Base-by-base conservation (phyloP, 139 green algal genomes). In the Diplosphaera chodatii region DNA sequence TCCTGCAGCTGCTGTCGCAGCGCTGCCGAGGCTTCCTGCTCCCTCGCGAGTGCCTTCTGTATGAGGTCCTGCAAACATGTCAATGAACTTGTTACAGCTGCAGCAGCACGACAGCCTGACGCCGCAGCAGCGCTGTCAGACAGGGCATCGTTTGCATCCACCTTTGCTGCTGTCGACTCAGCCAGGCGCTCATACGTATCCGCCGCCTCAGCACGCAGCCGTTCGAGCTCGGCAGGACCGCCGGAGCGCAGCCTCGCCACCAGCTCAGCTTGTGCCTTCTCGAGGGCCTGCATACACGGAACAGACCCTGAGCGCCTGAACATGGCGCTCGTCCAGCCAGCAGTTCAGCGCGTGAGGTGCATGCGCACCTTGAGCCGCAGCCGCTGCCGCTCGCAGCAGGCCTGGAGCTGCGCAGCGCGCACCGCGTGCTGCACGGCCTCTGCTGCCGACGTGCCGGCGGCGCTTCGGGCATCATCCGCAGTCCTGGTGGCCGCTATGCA, bases 191-290 rank as follows among this genome's bases (percentile, higher is more conserved):
- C 74, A 0, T 70, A 59, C 62, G 80, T 63, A 8, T 63, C 40
- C 6, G 62, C 71, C 31, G 77, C 68, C 70, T 80, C 70, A 22
- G 40, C 63, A 1, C 74, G 70, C 70, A 83, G 69, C 13, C 67
- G 69, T 6, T 77, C 70, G 29, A 76, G 65, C 74, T 83, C 73
- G 64, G 78, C 37, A 21, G 78, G 78, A 55, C 78, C 68, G 32
- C 73, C 66, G 55, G 64, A 30, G 23, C 66, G 65, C n/a, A 77
- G 32, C 27, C 77, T 67, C 23, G 78, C 70, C 0, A 32, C 40
- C 64, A 74, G 59, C 33, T 81, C 71, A 8, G 48, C 67, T 32
- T 66, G 62, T 63, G 80, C 78, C 28, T 75, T 64, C 27, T 75
- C 65, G n/a, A 81, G 55, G 6, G 66, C 6, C 37, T 48, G 37